Conservation (phyloP, 2,329 filamentous ascomycete genomes). For the Pseudopithomyces maydicus region DNA sequence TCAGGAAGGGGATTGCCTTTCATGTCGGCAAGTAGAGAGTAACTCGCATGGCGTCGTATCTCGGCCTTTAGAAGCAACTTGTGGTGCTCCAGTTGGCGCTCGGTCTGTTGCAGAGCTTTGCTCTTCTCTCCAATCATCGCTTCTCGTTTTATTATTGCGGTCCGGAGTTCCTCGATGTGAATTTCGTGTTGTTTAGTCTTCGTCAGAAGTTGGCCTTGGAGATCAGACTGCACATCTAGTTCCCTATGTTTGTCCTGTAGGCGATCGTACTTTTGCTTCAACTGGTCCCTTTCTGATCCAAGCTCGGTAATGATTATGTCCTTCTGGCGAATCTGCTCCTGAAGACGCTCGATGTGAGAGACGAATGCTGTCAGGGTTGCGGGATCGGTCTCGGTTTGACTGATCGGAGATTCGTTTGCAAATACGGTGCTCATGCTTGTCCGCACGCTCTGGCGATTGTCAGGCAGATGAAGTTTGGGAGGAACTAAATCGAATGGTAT, state of each 20-base stretch:
- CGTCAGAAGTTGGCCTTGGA: slow-evolving; percentile 33
- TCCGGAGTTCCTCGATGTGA: slow-evolving; percentile 36
- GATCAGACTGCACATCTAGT: slow-evolving; percentile 31
- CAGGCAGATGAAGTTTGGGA: slow-evolving; percentile 13
- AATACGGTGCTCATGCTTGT: slow-evolving; percentile 38
- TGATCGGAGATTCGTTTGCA: slow-evolving; percentile 24
- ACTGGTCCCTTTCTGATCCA: slow-evolving; percentile 23
- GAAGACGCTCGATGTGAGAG: slow-evolving; percentile 37
- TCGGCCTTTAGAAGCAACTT: slow-evolving; percentile 48
- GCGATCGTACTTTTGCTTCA: slow-evolving; percentile 23
- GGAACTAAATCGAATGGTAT: slow-evolving; percentile 30
- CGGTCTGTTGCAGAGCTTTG: slow-evolving; percentile 27
- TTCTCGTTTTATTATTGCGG: slow-evolving; percentile 37
- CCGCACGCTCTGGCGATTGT: slow-evolving; percentile 18
- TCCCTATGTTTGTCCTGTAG: slow-evolving; percentile 30
- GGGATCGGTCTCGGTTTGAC: slow-evolving; percentile 23
- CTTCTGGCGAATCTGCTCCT: slow-evolving; percentile 39
- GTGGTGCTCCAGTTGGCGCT: slow-evolving; percentile 47
- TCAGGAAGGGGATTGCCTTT: slow-evolving; percentile 34
- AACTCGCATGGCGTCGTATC: slow-evolving; percentile 44
- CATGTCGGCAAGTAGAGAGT: slow-evolving; percentile 23
- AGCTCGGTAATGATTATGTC: slow-evolving; percentile 29
- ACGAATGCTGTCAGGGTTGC: slow-evolving; percentile 30
- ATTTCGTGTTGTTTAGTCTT: slow-evolving; percentile 32
- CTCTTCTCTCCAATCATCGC: slow-evolving; percentile 38